Evolutionary conservation across 2,329 filamentous ascomycete genomes (phyloP).

Genomic region (Alternaria triticina): DNA sequence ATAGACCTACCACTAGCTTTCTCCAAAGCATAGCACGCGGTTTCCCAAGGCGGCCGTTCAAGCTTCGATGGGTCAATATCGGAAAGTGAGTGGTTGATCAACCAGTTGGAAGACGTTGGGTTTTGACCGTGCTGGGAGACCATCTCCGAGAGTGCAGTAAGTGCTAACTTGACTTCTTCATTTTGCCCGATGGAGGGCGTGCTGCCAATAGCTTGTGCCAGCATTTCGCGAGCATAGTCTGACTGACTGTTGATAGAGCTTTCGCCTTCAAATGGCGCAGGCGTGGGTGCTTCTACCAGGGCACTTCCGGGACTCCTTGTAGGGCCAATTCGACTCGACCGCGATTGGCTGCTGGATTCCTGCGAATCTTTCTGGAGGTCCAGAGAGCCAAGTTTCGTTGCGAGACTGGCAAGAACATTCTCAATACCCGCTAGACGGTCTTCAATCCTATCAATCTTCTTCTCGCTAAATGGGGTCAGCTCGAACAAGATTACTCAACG

Average conservation of each 20-base stretch:
- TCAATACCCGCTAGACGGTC: conserved; percentile 59
- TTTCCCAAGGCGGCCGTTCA: conserved; percentile 41
- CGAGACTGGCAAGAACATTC: conserved; percentile 47
- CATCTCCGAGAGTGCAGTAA: conserved; percentile 42
- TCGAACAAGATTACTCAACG: not conserved
- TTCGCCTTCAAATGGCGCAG: conserved; percentile 55
- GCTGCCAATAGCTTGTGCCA: conserved; percentile 50
- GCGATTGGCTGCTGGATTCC: conserved; percentile 34
- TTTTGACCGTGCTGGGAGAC: conserved; percentile 36
- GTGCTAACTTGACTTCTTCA: conserved; percentile 40
- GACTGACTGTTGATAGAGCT: conserved; percentile 58
- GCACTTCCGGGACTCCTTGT: conserved; percentile 19
- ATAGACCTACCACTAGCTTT: conserved; percentile 36
- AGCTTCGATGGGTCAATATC: conserved; percentile 35
- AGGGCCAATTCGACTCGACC: conserved; percentile 24
- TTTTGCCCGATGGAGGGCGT: conserved; percentile 44
- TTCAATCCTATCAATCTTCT: conserved; percentile 61
- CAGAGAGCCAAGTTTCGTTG: conserved; percentile 36
- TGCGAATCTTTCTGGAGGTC: conserved; percentile 28
- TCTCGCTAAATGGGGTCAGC: conserved; percentile 50
- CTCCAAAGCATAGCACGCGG: conserved; percentile 32
- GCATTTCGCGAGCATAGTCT: conserved; percentile 53
- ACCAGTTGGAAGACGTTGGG: conserved; percentile 18
- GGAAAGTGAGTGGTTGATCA: conserved; percentile 33
- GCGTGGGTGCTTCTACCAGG: conserved; percentile 32